Percentiles rank a stretch among this genome's conserved stretches.
Evolutionary conservation across 768 basidiomycete species (phyloP).

Genomic region (Rhizopogon roseolus): DNA sequence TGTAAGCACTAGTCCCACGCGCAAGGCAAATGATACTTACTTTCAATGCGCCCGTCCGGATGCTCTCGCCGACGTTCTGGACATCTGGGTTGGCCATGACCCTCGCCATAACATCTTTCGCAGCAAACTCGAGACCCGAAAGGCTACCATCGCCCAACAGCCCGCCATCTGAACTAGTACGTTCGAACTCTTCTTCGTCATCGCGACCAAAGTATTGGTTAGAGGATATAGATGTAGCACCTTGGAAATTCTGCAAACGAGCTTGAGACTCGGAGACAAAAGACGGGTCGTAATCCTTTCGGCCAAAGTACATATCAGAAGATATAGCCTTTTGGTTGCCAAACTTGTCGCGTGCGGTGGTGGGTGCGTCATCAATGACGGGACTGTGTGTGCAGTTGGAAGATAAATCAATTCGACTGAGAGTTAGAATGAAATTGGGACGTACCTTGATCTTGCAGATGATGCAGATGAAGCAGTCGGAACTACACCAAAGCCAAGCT

Average conservation of each 20-base stretch:
- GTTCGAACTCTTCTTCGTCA: constrained; percentile 51
- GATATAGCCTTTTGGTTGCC: constrained; percentile 93
- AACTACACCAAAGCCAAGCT: constrained; percentile 82
- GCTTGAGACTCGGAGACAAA: constrained; percentile 71
- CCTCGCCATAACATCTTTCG: constrained; percentile 69
- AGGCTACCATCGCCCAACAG: constrained; percentile 44
- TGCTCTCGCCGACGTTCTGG: constrained; percentile 76
- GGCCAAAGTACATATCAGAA: constrained; percentile 95
- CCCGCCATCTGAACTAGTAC: constrained; percentile 49
- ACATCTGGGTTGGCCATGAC: constrained; percentile 85
- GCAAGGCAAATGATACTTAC: constrained; percentile 32
- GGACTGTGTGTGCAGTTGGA: constrained; percentile 12
- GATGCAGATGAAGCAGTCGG: constrained; percentile 57
- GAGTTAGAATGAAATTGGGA: neutral
- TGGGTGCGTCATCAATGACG: constrained; percentile 55
- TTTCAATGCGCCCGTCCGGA: constrained; percentile 79
- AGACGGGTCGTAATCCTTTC: constrained; percentile 78
- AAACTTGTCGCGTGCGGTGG: constrained; percentile 86
- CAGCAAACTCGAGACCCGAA: constrained; percentile 57
- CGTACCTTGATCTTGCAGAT: constrained; percentile 37
- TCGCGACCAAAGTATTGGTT: constrained; percentile 97
- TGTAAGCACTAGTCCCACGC: neutral
- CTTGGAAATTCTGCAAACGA: constrained; percentile 81
- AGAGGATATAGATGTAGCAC: constrained; percentile 90
- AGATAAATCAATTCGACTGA: neutral